A percentile compares a stretch with the other conserved stretches of the same genome.
Conservation (phyloP, 2,329 filamentous ascomycete species). For the Lasiodiplodia sp. region DNA sequence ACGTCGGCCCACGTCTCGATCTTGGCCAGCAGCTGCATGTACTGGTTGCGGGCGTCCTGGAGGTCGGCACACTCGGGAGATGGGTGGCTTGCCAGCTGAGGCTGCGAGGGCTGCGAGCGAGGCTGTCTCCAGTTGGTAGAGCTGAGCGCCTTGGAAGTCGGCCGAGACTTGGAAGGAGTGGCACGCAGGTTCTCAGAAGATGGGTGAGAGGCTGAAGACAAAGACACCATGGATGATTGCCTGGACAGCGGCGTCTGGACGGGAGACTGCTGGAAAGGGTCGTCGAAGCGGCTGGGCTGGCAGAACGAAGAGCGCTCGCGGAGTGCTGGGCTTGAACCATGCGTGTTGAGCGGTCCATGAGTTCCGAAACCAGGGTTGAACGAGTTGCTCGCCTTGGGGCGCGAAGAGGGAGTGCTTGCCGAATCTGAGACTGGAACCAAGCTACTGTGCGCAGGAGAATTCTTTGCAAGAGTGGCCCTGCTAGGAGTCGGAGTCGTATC, state of each 20-base stretch:
- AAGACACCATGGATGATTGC: neutral
- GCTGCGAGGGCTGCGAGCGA: neutral
- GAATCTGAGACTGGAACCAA: neutral
- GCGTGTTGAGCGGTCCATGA: neutral
- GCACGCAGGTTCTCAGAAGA: neutral
- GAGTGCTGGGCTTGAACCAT: neutral
- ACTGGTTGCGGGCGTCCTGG: neutral
- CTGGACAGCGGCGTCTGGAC: neutral
- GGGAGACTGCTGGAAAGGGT: conserved; percentile 3
- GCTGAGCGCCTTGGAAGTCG: neutral
- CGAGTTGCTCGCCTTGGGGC: neutral
- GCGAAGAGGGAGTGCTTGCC: neutral
- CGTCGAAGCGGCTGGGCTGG: neutral
- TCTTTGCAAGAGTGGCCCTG: conserved; percentile 2
- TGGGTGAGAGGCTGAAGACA: neutral
- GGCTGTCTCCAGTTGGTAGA: conserved; percentile 8
- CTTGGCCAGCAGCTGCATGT: neutral
- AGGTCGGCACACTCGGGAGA: neutral
- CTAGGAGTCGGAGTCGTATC: conserved; percentile 7
- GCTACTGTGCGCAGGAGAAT: too few species aligned
- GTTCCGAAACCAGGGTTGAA: neutral
- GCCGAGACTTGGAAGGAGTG: neutral
- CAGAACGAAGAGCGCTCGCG: conserved; percentile 1
- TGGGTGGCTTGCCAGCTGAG: neutral
- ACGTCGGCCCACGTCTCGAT: conserved; percentile 14